Base-by-base conservation (phyloP, 192 early-diverging fungal species). In the Phycomyces nitens region DNA sequence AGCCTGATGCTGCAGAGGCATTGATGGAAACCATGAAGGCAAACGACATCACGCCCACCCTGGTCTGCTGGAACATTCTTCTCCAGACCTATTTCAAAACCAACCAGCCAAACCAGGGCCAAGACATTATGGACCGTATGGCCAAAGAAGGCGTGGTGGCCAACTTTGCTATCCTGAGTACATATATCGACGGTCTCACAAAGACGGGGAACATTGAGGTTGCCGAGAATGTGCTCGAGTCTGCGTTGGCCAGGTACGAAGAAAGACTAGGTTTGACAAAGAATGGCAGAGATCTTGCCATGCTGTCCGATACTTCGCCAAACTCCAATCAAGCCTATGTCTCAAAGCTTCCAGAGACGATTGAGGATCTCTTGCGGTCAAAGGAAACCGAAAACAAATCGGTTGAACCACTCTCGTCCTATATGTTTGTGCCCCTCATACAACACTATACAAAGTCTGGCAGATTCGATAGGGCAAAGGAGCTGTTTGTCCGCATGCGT, bases 381-480 rank as follows among this genome's bases (percentile, higher is more conserved):
- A 15, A 41, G 20, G 20, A 61, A 26, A 22, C 44, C 23, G 22
- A 43, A 0, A 24, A 40, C 5, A 15, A 21, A 2, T 22, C 42
- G 11, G 9, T 15, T 5, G 53, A 26, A 6, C 40, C 56, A 38
- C 65, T 65, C 1, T 49, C 68, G 12, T 42, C 75, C 53, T 55
- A 76, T 50, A 39, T 78, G 15, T 85, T 80, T 55, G 77, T 74
- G 9, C 77, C 81, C 10, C 59, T 85, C 0, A 60, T 81, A 10
- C 56, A 77, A 54, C 75, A 68, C 0, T 77, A 81, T 51, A 68
- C 70, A 9, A 62, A 71, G 40, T 57, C 68, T 21, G 61, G 69
- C 4, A 43, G 75, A 15, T 26, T 67, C 12, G 38, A 68, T 8
- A 57, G 59, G 9, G 77, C 77, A 9, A 64, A 59, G 29, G 52